Conservation (phyloP, 441 rosid species). For the Melastoma candidum region DNA sequence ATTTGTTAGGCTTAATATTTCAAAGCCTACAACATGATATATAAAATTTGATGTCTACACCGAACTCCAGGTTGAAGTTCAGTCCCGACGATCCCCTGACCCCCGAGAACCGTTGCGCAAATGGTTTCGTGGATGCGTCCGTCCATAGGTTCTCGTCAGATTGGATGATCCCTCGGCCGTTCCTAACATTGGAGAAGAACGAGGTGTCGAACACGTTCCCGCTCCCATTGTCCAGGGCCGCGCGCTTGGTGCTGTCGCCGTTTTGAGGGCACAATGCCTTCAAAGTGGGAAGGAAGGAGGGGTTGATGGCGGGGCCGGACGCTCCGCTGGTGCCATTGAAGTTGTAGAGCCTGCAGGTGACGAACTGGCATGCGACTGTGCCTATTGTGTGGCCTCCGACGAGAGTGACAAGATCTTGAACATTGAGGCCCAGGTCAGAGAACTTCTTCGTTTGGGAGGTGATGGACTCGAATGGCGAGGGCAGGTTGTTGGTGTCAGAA, state of each 20-base stretch:
- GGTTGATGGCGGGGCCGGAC: constrained; percentile 54
- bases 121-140: constrained; percentile 37
- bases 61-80: constrained; percentile 39
- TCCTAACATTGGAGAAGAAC: constrained; percentile 44
- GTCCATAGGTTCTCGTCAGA: constrained; percentile 56
- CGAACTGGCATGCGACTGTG: constrained; percentile 50
- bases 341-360: constrained; percentile 44
- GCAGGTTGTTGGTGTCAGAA: constrained; percentile 42
- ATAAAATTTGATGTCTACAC: too few relatives aligned
- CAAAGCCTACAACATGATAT: too few relatives aligned
- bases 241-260: constrained; percentile 29
- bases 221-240: constrained; percentile 49
- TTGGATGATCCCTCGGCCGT: constrained; percentile 45
- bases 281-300: constrained; percentile 34
- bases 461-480: constrained; percentile 42
- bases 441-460: constrained; percentile 50
- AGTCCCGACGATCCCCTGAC: constrained; percentile 25
- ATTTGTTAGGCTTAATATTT: too few relatives aligned
- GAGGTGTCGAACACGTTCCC: constrained; percentile 45
- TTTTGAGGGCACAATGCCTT: constrained; percentile 44
- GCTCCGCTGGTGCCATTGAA: constrained; percentile 32
- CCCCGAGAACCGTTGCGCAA: constrained; percentile 34
- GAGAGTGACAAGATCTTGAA: constrained; percentile 64
- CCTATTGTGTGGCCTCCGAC: constrained; percentile 83
- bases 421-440: constrained; percentile 30